Evolutionary conservation across 495 filamentous ascomycete species (phyloP), one percentile per base, ranked within the genome.

Genomic region (Xylaria cubensis): DNA sequence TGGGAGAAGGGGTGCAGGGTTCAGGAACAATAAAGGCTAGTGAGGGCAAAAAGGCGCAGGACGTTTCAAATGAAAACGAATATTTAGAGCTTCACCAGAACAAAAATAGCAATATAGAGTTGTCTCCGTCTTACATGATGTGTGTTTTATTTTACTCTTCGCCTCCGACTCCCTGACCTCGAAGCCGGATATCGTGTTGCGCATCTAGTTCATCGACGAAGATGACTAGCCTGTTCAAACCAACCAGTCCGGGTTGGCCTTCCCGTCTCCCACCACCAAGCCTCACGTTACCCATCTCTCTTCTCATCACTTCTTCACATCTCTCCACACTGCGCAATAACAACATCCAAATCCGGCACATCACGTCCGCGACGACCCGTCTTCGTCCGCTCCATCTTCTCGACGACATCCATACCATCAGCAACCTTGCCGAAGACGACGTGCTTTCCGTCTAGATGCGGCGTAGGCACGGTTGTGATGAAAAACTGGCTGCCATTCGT

Each of bases 401-500:
- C 86, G n/a, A 97, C 89, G 12, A 97, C 89, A 48, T 98, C 94
- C 87, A 98, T 91, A 46, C 96, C 95, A 56, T 94, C 92, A 59
- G 94, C 85, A 1, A 99, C 95, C 78, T 92, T 90, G 34, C 96
- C 97, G 77, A 98, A 98, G 1, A 98, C 94, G 53, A 98, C 95
- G 78, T 99, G 97, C 80, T 97, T 97, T 74, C 88, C 89, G 80
- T 98, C 93, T n/a, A 99, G 83, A 78, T 95, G 97, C 2, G 94
- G 93, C 0, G 94, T 93, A 5, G 92, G 84, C 13, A 91, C 92
- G 0, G 92, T 94, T 3, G 93, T 97, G 82, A 98, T 95, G 85
- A 99, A 99, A 83, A 99, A 99, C 80, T 98, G 97, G 68, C 90
- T 95, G 17, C 97, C 97, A 79, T 98, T 99, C 68, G 93, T 95